Evolutionary conservation across 345 rosid genomes (phyloP), one percentile per base, ranked within the genome.

Genomic region (Lepidium didymum): DNA sequence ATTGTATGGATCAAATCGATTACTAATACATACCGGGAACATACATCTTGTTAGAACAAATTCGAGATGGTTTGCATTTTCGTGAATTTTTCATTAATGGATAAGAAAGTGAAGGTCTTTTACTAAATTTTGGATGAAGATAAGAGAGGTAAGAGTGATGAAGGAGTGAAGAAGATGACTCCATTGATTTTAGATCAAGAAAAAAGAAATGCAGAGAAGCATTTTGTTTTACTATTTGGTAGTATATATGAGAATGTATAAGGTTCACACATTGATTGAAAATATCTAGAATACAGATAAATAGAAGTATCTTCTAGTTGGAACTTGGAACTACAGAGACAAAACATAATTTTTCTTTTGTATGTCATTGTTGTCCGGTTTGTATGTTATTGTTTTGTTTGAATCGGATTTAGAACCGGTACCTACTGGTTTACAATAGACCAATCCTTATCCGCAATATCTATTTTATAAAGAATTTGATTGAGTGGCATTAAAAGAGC

Each of bases 31-130:
- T 59, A 74, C 73, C 77, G 7, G 77, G 77, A 67, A 74, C 77
- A 11, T 74, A 74, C 77, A 74, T 74, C 77, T 73, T 73, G 72
- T 53, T 64, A 23, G 73, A 51, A 60, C 67, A 74, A 9, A 67
- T 59, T 10, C 62, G 63, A 58, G 56, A 42, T 58, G 16, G 63
- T 67, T 58, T 59, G 9, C 27, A 50, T 51, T 59, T 67, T 67
- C 1, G 67, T 9, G 8, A 16, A 4, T 6, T 73, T 0, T 0
- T 11, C 51, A 42, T 34, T 9, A n/a, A 67, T 11, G 62, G 62
- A 43, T 9, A 52, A 43, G 73, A 41, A 51, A 44, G 10, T 3
- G n/a, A 59, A 19, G 8, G 49, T 8, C 5, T 41, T n/a, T 25
- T 67, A 15, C 67, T 3, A 34, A 66, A 51, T 66, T 57, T 67